These are phyloP conservation scores for Calophaca sinica DNA, from an alignment of 306 rosid genomes.

Conservation along the genomic window DNA sequence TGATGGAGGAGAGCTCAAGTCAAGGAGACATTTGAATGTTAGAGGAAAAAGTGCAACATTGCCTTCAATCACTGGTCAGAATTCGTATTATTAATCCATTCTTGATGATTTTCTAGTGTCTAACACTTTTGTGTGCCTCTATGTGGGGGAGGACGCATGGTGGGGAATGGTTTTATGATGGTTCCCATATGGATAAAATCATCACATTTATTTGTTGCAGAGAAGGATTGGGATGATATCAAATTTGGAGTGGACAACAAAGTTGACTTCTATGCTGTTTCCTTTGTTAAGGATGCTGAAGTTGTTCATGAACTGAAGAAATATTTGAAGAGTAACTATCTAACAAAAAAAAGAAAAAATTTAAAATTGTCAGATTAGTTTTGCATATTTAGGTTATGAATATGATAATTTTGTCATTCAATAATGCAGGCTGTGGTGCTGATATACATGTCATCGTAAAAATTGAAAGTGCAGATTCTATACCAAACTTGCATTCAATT, in stretches of 20 bases:
- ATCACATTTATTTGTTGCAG: conserved; percentile 62
- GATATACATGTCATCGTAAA: conserved; percentile 95
- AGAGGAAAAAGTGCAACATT: conserved; percentile 98
- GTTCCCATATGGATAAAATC: conserved; percentile 4
- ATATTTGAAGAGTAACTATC: conserved; percentile 75
- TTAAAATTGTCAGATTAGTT: conserved; percentile 11
- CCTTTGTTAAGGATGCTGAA: conserved; percentile 96
- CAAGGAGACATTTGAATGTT: conserved; percentile 91
- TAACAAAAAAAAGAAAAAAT: background rate
- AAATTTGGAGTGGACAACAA: conserved; percentile 96
- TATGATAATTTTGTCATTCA: conserved; percentile 39
- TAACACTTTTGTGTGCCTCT: background rate
- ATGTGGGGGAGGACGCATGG: background rate
- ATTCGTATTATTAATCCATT: conserved; percentile 32
- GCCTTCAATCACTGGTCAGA: conserved; percentile 95
- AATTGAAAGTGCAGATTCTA: conserved; percentile 97
- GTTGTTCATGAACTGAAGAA: conserved; percentile 93
- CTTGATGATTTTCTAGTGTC: conserved; percentile 3
- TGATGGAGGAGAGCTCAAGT: conserved; percentile 97
- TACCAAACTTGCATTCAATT: conserved; percentile 90
- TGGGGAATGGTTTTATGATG: conserved; percentile 18
- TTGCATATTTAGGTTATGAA: conserved; percentile 19
- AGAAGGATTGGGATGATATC: conserved; percentile 99
- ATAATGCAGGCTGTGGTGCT: conserved; percentile 71
- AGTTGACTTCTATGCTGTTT: conserved; percentile 99